A percentile compares a stretch with the other conserved stretches of the same genome.
These are phyloP conservation scores for Aegilops bicornis DNA, from an alignment of 176 grass and related monocot species.

Conservation along the genomic window DNA sequence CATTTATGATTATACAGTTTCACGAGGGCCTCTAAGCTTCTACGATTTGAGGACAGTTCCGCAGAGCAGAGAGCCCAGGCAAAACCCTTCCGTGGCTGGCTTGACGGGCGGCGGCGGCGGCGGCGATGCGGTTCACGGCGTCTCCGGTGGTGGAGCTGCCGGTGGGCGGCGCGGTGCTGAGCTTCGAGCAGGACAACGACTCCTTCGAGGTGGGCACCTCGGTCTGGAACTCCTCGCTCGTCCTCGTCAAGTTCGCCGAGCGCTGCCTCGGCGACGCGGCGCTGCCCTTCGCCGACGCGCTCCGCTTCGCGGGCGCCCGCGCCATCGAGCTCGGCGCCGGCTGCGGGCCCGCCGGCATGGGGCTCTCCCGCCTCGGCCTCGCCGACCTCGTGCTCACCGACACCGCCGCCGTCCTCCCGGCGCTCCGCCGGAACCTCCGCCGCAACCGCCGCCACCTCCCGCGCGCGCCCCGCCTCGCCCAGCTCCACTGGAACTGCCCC, in stretches of 20 bases:
- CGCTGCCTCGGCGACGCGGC: slow-evolving; percentile 51
- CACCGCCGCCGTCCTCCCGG: slow-evolving; percentile 81
- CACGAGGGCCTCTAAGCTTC: not conserved
- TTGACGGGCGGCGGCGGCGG: slow-evolving; percentile 16
- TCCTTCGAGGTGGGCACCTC: slow-evolving; percentile 97
- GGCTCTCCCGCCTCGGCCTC: slow-evolving; percentile 72
- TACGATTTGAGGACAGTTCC: not conserved
- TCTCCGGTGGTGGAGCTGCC: slow-evolving; percentile 90
- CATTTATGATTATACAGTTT: not conserved
- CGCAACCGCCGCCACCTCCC: slow-evolving; percentile 63
- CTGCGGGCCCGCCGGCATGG: slow-evolving; percentile 83
- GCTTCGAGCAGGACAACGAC: slow-evolving; percentile 92
- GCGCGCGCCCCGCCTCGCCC: slow-evolving; percentile 61
- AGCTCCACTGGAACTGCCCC: slow-evolving; percentile 82
- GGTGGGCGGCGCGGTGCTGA: slow-evolving; percentile 61
- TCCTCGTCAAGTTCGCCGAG: slow-evolving; percentile 94
- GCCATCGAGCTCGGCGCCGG: slow-evolving; percentile 81
- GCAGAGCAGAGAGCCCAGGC: not conserved
- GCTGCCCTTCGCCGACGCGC: slow-evolving; percentile 75
- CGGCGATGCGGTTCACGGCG: slow-evolving; percentile 69
- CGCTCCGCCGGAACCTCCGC: slow-evolving; percentile 81
- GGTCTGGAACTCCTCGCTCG: slow-evolving; percentile 88
- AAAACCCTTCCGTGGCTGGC: slow-evolving; percentile 12
- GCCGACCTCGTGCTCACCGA: slow-evolving; percentile 79
- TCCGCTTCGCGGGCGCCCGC: slow-evolving; percentile 62